phyloP scores from a whole-genome alignment of 306 rosid genomes.

The Argentina anserina region DNA sequence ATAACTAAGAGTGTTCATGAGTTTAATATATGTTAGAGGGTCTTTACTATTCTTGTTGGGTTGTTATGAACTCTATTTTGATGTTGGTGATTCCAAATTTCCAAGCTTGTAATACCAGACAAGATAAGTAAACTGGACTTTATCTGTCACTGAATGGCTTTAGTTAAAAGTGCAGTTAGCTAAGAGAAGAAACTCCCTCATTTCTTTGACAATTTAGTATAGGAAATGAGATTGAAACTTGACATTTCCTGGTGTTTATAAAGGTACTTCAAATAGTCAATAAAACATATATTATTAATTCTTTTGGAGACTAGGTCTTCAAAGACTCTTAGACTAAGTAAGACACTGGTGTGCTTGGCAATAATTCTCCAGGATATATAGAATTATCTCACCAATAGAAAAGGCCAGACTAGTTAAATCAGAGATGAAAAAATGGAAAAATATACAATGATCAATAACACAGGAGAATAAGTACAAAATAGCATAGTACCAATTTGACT shows the following conservation, averaged over 20 bases:
- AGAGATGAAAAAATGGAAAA: background rate
- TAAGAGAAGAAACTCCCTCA: background rate
- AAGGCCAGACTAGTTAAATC: constrained; percentile 1
- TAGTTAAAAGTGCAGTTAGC: background rate
- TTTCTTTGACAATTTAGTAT: background rate
- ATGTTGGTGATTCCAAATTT: background rate
- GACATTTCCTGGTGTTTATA: background rate
- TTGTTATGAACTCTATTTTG: background rate
- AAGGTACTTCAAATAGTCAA: background rate
- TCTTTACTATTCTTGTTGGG: background rate
- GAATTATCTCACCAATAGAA: constrained; percentile 9
- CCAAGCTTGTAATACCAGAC: background rate
- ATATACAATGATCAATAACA: background rate
- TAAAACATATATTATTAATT: background rate
- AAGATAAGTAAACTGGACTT: background rate
- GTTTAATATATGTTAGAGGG: background rate
- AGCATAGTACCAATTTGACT: constrained; percentile 3
- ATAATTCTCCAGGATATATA: background rate
- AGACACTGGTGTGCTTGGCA: constrained; percentile 25
- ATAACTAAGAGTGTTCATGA: background rate
- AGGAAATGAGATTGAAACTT: background rate
- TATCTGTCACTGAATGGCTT: background rate
- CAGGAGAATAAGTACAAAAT: background rate
- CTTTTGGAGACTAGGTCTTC: constrained; percentile 21
- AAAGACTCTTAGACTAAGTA: background rate